Percentiles rank a stretch among this genome's conserved stretches.
Evolutionary conservation across 2,329 filamentous ascomycete species (phyloP).

Genomic region (Exophiala dermatitidis): DNA sequence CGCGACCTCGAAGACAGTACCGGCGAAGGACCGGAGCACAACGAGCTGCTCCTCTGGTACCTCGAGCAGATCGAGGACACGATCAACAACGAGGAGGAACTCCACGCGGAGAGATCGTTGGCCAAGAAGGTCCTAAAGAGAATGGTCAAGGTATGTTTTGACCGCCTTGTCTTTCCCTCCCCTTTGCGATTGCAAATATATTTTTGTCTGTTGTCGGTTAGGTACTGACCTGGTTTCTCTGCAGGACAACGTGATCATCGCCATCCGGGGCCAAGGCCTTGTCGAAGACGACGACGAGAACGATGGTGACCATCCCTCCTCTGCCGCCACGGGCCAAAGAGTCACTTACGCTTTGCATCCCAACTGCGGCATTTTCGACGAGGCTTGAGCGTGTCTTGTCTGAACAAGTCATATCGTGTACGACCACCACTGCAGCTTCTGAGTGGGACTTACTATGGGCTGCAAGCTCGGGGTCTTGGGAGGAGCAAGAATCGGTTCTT

Average conservation of each 20-base stretch:
- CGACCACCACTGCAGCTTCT: too few relatives aligned
- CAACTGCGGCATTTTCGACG: constrained; percentile 67
- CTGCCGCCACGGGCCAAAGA: constrained; percentile 32
- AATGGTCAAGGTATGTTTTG: constrained; percentile 76
- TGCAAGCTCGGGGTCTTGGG: too few relatives aligned
- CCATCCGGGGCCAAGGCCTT: constrained; percentile 72
- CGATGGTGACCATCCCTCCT: constrained; percentile 28
- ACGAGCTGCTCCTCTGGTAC: constrained; percentile 80
- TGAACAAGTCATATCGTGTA: too few relatives aligned
- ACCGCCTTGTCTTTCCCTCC: not conserved
- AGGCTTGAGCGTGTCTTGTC: constrained; percentile 34
- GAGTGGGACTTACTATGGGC: too few relatives aligned
- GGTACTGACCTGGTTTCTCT: not conserved
- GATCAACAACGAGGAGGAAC: constrained; percentile 70
- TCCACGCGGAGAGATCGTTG: constrained; percentile 65
- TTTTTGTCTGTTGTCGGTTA: not conserved
- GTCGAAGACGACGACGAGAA: constrained; percentile 62
- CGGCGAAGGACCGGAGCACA: constrained; percentile 77
- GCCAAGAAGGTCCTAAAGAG: constrained; percentile 82
- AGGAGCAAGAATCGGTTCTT: too few relatives aligned
- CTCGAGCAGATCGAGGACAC: constrained; percentile 84
- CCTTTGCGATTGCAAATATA: not conserved
- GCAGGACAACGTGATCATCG: constrained; percentile 55
- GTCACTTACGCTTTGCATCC: constrained; percentile 86
- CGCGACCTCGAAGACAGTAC: constrained; percentile 69